Evolutionary conservation across 1,284 basidiomycete genomes (phyloP).

Genomic region (Agaricales sp.): DNA sequence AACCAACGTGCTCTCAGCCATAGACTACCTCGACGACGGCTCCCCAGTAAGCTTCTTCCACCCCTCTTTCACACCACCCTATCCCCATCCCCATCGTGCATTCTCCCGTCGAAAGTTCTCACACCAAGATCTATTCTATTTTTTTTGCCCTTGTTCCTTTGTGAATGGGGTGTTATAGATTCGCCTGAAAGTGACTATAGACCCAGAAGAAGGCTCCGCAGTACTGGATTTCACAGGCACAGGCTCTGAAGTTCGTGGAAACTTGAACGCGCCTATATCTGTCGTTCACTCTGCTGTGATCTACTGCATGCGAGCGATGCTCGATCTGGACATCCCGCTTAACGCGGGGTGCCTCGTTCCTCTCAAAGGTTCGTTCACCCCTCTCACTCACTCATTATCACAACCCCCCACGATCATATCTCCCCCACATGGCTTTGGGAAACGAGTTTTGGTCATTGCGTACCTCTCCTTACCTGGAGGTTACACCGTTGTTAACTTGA

Average conservation of each 20-base stretch:
- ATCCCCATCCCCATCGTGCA: conserved; percentile 5
- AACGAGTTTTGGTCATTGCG: too few relatives aligned
- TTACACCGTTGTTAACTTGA: conserved; percentile 6
- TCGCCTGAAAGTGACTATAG: conserved; percentile 70
- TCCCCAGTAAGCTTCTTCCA: conserved; percentile 48
- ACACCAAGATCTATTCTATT: conserved; percentile 1
- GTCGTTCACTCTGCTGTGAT: conserved; percentile 92
- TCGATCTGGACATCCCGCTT: conserved; percentile 86
- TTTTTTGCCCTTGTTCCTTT: conserved; percentile 3
- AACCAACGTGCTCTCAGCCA: conserved; percentile 54
- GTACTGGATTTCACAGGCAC: conserved; percentile 89
- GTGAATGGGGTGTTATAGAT: conserved; percentile 44
- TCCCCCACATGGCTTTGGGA: too few relatives aligned
- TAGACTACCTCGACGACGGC: conserved; percentile 84
- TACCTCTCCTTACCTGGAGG: too few relatives aligned
- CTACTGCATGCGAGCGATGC: conserved; percentile 91
- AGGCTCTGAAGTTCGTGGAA: conserved; percentile 82
- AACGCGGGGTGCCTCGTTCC: conserved; percentile 90
- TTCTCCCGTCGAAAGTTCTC: conserved; percentile 1
- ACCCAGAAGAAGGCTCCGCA: conserved; percentile 70
- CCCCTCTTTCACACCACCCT: neutral
- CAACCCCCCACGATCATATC: too few relatives aligned
- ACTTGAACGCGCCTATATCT: conserved; percentile 82
- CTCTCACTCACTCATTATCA: neutral
- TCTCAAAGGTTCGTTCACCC: conserved; percentile 39